Base-by-base conservation (phyloP, 306 rosid genomes). In the Boehmeria nivea region DNA sequence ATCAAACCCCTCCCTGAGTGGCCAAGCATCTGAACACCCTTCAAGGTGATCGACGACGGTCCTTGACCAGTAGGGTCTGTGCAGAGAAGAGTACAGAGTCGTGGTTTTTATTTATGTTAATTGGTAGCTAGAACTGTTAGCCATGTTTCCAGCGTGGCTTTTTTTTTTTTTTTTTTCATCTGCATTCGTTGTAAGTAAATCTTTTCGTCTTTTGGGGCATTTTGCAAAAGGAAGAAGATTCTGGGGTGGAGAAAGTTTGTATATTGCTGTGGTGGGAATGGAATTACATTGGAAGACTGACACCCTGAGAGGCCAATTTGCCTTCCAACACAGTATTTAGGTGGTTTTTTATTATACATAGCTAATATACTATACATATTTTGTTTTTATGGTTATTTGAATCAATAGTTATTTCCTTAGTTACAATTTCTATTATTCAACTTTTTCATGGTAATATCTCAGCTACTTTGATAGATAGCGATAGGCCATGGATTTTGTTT, bases 1-100 rank as follows among this genome's bases (percentile, higher is more conserved):
- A 26, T 68, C 75, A 33, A 74, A 74, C 70, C 79, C 79, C 26
- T 74, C 75, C n/a, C 59, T 54, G 37, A 74, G 79, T 17, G 75
- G 75, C 17, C 79, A 74, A 68, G 71, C 72, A 22, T 74, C 74
- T 1, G 75, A 74, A 44, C 71, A 20, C 34, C 71, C 75, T 46
- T 56, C 79, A 11, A 59, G 77, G 71, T 68, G 61, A 68, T 25
- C n/a, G 16, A 15, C 1, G 21, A 33, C 31, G 38, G 62, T n/a
- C 46, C 6, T 31, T 19, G 54, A 59, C 48, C 16, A 64, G 22
- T 3, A 6, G 6, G 21, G 15, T 27, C 33, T 22, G 16, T 15
- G 33, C 23, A 15, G 53, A 58, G 1, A 31, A 10, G 27, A 50
- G 49, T 27, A 40, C 66, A 61, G 56, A 21, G 64, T 2, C 31